Evolutionary conservation across 2,329 filamentous ascomycete species (phyloP).

Genomic region (Xylaria sp.): DNA sequence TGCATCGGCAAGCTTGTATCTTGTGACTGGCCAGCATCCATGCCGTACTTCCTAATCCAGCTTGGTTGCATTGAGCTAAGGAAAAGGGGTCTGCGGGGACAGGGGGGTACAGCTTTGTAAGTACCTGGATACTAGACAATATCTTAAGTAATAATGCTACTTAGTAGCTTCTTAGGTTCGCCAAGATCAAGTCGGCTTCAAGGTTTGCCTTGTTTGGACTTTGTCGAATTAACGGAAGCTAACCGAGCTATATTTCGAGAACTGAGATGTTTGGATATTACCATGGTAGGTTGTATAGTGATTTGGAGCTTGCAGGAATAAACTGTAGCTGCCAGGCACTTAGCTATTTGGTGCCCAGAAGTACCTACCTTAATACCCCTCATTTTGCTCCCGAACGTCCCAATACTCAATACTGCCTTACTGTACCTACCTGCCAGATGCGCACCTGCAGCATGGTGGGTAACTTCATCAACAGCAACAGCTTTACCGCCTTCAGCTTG

Average conservation of each 20-base stretch:
- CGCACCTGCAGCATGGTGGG: too few species aligned
- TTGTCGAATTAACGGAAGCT: not conserved
- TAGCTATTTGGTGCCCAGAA: too few species aligned
- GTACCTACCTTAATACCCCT: too few species aligned
- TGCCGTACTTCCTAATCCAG: constrained; percentile 30
- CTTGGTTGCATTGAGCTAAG: constrained; percentile 27
- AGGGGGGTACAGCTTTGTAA: constrained; percentile 21
- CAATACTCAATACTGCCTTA: too few species aligned
- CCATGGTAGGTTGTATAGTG: too few species aligned
- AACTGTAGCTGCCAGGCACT: too few species aligned
- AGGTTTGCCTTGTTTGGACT: not conserved
- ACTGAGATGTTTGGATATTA: not conserved
- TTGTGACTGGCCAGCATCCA: constrained; percentile 27
- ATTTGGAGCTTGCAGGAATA: too few species aligned
- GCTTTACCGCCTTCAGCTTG: too few species aligned
- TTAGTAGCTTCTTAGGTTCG: not conserved
- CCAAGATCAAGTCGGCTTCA: not conserved
- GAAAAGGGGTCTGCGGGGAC: constrained; percentile 29
- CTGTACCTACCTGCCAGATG: too few species aligned
- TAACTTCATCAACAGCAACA: too few species aligned
- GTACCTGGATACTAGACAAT: not conserved
- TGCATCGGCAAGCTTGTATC: constrained; percentile 3
- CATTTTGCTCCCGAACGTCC: too few species aligned
- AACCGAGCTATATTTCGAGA: not conserved
- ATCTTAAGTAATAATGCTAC: not conserved